Base-by-base conservation (phyloP, 148 eudicot species). In the Gaultheria prostrata region DNA sequence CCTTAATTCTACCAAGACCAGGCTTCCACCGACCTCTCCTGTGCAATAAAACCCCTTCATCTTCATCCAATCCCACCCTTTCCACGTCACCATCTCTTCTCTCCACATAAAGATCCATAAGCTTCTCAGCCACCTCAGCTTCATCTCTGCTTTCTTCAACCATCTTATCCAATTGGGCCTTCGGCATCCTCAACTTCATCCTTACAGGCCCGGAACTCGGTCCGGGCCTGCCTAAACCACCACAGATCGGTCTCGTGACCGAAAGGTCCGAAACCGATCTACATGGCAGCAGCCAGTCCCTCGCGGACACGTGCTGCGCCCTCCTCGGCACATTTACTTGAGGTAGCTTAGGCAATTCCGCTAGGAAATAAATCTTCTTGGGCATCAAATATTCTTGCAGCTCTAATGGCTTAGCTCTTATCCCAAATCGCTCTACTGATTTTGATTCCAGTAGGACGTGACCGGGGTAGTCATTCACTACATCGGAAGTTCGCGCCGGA, bases 101-200 rank as follows among this genome's bases (percentile, higher is more conserved):
- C 24, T 73, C 80, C 85, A 78, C 30, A 86, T 84, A 94, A 63
- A 94, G 91, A 80, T 83, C 84, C 33, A 94, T 51, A 80, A 95
- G 91, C 81, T 77, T 89, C 79, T 86, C 83, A 45, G 90, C 94
- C 79, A 87, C 88, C 88, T 94, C 98, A 8, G 80, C 89, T 46
- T 89, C 90, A 83, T 93, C 91, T 61, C 78, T 81, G 81, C 92
- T 90, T 67, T 91, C 91, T 46, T 88, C 85, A 82, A 95, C 76
- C 77, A 92, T 81, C 85, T 76, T 91, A 26, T 84, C 88, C 73
- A 95, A 84, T 33, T 88, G 75, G 10, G 87, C 87, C 87, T 84
- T 93, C 2, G 92, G 94, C 77, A 95, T 77, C 91, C 87, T 90
- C 90, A 95, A 83, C 89, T 88, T 94, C 6, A 95, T 89, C 88